A percentile compares a stretch with the other conserved stretches of the same genome.
phyloP scores from a whole-genome alignment of 2,329 filamentous ascomycete species.

The Bipolaris sorokiniana region DNA sequence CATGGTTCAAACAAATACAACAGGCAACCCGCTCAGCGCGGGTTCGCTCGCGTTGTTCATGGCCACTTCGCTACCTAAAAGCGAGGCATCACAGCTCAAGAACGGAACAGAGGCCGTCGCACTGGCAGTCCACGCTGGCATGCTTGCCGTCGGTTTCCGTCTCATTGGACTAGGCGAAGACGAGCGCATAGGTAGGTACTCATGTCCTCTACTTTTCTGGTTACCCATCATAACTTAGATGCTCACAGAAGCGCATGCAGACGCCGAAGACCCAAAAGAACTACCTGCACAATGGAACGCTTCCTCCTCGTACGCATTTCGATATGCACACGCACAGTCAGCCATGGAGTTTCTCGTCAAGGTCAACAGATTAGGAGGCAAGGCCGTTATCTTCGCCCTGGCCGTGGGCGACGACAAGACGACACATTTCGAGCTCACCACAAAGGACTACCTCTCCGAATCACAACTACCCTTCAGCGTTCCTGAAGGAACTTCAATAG shows the following conservation, averaged over 20 bases:
- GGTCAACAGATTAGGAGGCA: constrained; percentile 79
- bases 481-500: constrained; percentile 55
- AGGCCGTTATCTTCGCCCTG: constrained; percentile 82
- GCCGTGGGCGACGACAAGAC: constrained; percentile 82
- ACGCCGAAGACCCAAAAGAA: constrained; percentile 61
- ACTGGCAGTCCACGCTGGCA: constrained; percentile 81
- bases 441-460: constrained; percentile 75
- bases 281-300: constrained; percentile 83
- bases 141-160: constrained; percentile 79
- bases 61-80: constrained; percentile 51
- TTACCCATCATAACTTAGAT: constrained; percentile 29
- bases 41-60: constrained; percentile 53
- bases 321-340: constrained; percentile 85
- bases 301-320: constrained; percentile 74
- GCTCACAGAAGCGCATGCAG: constrained; percentile 62
- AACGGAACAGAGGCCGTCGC: constrained; percentile 82
- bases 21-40: constrained; percentile 54
- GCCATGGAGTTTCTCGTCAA: constrained; percentile 84
- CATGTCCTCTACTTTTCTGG: not conserved
- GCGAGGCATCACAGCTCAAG: constrained; percentile 57
- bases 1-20: constrained; percentile 40
- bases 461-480: constrained; percentile 62
- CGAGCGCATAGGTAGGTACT: constrained; percentile 67
- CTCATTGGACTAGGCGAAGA: constrained; percentile 86
- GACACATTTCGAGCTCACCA: constrained; percentile 74